These are phyloP conservation scores for Fraxinus greggii DNA, from an alignment of 305 asterid species.

Conservation along the genomic window DNA sequence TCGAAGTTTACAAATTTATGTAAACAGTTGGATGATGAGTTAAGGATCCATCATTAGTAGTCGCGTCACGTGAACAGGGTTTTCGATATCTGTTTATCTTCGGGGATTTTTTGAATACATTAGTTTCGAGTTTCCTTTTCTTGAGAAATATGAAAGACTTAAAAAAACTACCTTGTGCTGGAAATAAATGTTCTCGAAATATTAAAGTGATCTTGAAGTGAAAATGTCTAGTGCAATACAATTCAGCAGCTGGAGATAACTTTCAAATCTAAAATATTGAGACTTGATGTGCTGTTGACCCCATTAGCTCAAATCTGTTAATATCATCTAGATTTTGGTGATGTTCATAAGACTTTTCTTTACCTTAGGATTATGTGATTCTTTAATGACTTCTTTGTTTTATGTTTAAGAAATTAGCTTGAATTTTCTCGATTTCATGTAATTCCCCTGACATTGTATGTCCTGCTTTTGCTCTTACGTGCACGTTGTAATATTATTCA, in stretches of 20 bases:
- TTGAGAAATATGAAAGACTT: background rate
- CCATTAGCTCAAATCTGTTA: background rate
- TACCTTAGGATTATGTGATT: background rate
- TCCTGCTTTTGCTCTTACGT: background rate
- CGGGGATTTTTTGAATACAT: background rate
- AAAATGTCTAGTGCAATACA: background rate
- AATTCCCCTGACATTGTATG: background rate
- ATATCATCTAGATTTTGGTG: background rate
- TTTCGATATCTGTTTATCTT: background rate
- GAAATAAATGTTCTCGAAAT: background rate
- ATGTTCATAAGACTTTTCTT: background rate
- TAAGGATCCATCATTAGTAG: background rate
- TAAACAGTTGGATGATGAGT: background rate
- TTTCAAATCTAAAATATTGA: background rate
- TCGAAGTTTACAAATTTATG: background rate
- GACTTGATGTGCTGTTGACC: background rate
- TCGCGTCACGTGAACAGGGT: background rate
- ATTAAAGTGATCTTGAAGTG: background rate
- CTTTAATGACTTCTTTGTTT: background rate
- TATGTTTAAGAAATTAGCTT: background rate
- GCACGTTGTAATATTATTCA: slow-evolving; percentile 25
- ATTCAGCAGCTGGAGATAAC: background rate
- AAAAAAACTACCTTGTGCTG: background rate
- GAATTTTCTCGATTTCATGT: background rate
- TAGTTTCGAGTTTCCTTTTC: background rate